Percentiles rank a stretch among this genome's conserved stretches.
Evolutionary conservation across 148 eudicot species (phyloP).

Genomic region (Chenopodium quinoa): DNA sequence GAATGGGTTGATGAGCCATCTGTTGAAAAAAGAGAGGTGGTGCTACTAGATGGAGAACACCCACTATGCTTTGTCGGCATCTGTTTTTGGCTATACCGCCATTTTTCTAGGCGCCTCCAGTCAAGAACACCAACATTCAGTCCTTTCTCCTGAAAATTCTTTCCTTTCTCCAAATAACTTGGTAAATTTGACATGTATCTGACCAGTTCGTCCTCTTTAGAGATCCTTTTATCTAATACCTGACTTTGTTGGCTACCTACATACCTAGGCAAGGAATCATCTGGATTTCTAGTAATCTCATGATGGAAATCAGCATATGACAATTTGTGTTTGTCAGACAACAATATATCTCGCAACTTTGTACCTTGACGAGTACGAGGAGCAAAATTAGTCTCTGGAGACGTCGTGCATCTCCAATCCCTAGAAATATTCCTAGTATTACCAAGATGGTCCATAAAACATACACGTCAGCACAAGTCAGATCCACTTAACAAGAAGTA

Average conservation of each 20-base stretch:
- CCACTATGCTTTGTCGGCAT: slow-evolving; percentile 23
- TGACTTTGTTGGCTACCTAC: slow-evolving; percentile 33
- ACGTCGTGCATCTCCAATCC: slow-evolving; percentile 25
- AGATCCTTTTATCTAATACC: slow-evolving; percentile 27
- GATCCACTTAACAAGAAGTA: slow-evolving; percentile 11
- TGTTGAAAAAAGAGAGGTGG: slow-evolving; percentile 48
- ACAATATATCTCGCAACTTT: slow-evolving; percentile 52
- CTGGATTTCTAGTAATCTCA: slow-evolving; percentile 38
- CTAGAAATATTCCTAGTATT: slow-evolving; percentile 24
- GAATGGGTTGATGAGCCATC: slow-evolving; percentile 55
- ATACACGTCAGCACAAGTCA: slow-evolving; percentile 12
- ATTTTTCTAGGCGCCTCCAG: slow-evolving; percentile 66
- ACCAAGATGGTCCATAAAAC: slow-evolving; percentile 30
- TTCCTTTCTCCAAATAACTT: slow-evolving; percentile 66
- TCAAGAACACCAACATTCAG: slow-evolving; percentile 84
- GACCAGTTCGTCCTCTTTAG: slow-evolving; percentile 67
- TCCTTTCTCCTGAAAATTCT: slow-evolving; percentile 53
- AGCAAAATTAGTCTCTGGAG: slow-evolving; percentile 30
- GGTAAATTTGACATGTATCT: slow-evolving; percentile 84
- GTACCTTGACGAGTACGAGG: slow-evolving; percentile 36
- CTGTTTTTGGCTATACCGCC: slow-evolving; percentile 49
- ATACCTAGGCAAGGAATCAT: slow-evolving; percentile 28
- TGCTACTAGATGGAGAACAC: slow-evolving; percentile 55
- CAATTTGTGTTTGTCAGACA: slow-evolving; percentile 39
- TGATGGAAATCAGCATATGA: slow-evolving; percentile 57